phyloP scores from a whole-genome alignment of 1,284 basidiomycete genomes.

The Ustilago tritici region DNA sequence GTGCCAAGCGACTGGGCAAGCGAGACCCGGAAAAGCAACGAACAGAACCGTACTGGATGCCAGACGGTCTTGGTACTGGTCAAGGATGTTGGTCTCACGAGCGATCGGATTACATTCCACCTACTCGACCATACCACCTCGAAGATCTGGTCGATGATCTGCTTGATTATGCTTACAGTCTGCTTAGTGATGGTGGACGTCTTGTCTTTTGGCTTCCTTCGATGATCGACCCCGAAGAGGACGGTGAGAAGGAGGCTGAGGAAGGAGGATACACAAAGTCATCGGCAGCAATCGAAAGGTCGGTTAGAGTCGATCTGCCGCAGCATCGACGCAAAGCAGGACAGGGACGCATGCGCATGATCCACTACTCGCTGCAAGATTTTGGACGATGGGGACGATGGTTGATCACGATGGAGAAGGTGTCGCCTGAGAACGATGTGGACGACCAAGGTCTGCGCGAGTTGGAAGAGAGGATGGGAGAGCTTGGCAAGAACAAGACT shows the following conservation, averaged over 20 bases:
- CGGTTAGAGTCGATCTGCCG: slow-evolving; percentile 77
- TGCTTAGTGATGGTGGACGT: slow-evolving; percentile 86
- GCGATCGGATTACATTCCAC: slow-evolving; percentile 72
- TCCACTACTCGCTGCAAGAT: slow-evolving; percentile 90
- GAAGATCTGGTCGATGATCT: slow-evolving; percentile 85
- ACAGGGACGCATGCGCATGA: slow-evolving; percentile 48
- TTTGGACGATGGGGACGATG: slow-evolving; percentile 93
- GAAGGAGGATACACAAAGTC: slow-evolving; percentile 73
- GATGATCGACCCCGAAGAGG: slow-evolving; percentile 57
- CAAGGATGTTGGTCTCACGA: slow-evolving; percentile 57
- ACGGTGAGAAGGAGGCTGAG: slow-evolving; percentile 37
- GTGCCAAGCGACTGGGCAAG: slow-evolving; percentile 91
- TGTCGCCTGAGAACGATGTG: slow-evolving; percentile 42
- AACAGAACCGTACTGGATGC: slow-evolving; percentile 64
- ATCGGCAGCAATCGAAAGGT: slow-evolving; percentile 34
- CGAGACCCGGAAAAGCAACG: slow-evolving; percentile 70
- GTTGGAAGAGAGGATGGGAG: slow-evolving; percentile 36
- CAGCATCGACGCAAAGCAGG: slow-evolving; percentile 44
- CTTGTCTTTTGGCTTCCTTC: slow-evolving; percentile 81
- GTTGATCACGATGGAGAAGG: slow-evolving; percentile 65
- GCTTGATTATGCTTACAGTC: slow-evolving; percentile 82
- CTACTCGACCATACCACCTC: slow-evolving; percentile 92
- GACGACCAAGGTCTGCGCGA: slow-evolving; percentile 37
- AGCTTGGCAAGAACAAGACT: slow-evolving; percentile 48
- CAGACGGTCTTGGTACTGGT: slow-evolving; percentile 59